phyloP scores from a whole-genome alignment of 1,284 basidiomycete genomes.

The Termitomyces sp. region DNA sequence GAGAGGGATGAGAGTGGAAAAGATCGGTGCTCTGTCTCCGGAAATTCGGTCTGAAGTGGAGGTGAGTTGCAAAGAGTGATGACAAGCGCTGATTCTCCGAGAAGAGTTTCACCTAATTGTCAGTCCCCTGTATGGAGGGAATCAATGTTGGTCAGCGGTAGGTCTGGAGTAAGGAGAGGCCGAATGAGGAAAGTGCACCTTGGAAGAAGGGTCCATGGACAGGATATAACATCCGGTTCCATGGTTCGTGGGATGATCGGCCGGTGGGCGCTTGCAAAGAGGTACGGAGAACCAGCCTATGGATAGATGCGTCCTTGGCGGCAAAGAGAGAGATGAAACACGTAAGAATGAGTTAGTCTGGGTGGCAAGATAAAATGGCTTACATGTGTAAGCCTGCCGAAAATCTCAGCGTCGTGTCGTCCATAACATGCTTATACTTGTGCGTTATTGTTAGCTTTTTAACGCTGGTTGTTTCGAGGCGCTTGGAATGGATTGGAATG shows the following conservation, averaged over 20 bases:
- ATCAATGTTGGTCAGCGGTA: not conserved
- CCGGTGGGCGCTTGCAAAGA: conserved; percentile 56
- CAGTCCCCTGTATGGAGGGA: conserved; percentile 44
- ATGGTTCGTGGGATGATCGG: conserved; percentile 58
- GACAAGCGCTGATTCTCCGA: conserved; percentile 47
- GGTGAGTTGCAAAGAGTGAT: conserved; percentile 41
- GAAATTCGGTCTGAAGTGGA: conserved; percentile 13
- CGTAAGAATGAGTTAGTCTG: not conserved
- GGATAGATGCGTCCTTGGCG: conserved; percentile 51
- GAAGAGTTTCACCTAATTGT: conserved; percentile 51
- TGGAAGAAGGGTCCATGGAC: conserved; percentile 59
- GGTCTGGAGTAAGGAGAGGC: too few relatives aligned
- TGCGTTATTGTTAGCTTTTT: conserved; percentile 57
- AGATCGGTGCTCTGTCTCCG: conserved; percentile 10
- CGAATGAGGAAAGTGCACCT: conserved; percentile 27
- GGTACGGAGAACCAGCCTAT: conserved; percentile 63
- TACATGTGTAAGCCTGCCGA: conserved; percentile 56
- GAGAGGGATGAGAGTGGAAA: conserved; percentile 30
- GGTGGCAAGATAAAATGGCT: conserved; percentile 17
- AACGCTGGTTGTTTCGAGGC: conserved; percentile 53
- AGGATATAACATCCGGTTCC: conserved; percentile 64
- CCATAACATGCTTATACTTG: conserved; percentile 53
- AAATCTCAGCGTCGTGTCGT: conserved; percentile 60
- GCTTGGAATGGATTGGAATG: conserved; percentile 47
- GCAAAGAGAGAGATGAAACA: not conserved